Conservation (phyloP, 352 stramenopile genomes). For the Phytophthora ramorum region DNA sequence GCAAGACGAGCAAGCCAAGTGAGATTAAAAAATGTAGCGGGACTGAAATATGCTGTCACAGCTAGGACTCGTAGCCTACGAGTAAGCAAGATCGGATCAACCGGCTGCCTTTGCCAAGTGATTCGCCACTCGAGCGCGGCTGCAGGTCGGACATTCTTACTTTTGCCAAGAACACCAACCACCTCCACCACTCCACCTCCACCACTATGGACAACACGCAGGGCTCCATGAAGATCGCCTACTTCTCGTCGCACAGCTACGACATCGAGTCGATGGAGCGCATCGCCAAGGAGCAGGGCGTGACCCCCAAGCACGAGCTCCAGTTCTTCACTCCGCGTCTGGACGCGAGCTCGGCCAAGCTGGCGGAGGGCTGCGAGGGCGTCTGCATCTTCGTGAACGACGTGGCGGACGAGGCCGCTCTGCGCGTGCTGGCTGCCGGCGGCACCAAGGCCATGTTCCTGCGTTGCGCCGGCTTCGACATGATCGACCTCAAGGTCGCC, state of each 20-base stretch:
- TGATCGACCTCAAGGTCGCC: slow-evolving; percentile 71
- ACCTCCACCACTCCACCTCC: slow-evolving; percentile 3
- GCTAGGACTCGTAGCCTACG: too few relatives aligned
- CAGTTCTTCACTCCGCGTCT: slow-evolving; percentile 63
- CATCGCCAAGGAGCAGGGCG: slow-evolving; percentile 45
- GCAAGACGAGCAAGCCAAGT: too few relatives aligned
- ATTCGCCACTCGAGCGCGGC: too few relatives aligned
- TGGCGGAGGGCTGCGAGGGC: slow-evolving; percentile 62
- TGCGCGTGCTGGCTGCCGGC: slow-evolving; percentile 55
- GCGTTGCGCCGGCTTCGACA: slow-evolving; percentile 83
- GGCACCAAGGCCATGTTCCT: slow-evolving; percentile 74
- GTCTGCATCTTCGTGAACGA: slow-evolving; percentile 91
- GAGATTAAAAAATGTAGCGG: too few relatives aligned
- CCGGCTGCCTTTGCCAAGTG: too few relatives aligned
- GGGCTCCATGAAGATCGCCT: slow-evolving; percentile 63
- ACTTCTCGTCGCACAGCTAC: slow-evolving; percentile 78
- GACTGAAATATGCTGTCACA: too few relatives aligned
- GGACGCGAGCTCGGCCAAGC: slow-evolving; percentile 49
- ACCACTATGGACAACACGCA: not conserved
- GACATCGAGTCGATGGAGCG: slow-evolving; percentile 67
- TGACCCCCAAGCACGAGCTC: slow-evolving; percentile 55
- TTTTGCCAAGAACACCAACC: slow-evolving; percentile 31
- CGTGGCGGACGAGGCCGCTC: slow-evolving; percentile 57
- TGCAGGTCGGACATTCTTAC: slow-evolving; percentile 17
- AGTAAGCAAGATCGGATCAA: too few relatives aligned